Evolutionary conservation across 2,329 filamentous ascomycete species (phyloP).

Genomic region (Beauveria pseudobassiana): DNA sequence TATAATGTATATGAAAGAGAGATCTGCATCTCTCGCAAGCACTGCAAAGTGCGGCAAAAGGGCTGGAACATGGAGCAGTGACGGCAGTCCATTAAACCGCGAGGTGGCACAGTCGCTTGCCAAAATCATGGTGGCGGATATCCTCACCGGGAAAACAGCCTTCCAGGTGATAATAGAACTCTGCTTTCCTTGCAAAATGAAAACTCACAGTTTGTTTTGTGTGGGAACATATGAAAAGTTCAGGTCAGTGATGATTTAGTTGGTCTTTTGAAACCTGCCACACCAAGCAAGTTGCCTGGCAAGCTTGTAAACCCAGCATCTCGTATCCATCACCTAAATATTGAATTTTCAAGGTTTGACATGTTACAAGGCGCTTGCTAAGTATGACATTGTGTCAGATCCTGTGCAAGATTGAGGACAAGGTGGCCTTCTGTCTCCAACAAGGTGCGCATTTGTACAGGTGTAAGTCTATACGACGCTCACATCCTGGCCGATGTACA

Average conservation of each 20-base stretch:
- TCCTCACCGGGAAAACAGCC: too few species aligned
- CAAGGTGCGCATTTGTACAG: not conserved
- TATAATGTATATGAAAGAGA: too few species aligned
- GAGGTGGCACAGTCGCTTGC: not conserved
- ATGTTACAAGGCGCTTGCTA: conserved; percentile 2
- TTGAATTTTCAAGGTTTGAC: not conserved
- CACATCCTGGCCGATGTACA: not conserved
- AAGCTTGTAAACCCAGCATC: not conserved
- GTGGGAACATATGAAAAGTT: not conserved
- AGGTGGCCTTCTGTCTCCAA: not conserved
- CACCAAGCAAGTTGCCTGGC: not conserved
- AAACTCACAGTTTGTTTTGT: not conserved
- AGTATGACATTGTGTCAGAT: not conserved
- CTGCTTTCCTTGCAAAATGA: not conserved
- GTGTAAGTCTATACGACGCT: not conserved
- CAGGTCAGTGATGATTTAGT: not conserved
- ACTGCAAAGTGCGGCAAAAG: not conserved
- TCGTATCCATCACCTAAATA: not conserved
- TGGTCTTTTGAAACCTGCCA: not conserved
- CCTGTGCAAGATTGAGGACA: not conserved
- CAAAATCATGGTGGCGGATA: not conserved
- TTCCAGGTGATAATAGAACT: too few species aligned
- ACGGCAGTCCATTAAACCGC: not conserved
- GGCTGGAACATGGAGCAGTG: not conserved
- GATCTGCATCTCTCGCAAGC: not conserved